phyloP scores from a whole-genome alignment of 441 rosid species.

The Populus hybrid region DNA sequence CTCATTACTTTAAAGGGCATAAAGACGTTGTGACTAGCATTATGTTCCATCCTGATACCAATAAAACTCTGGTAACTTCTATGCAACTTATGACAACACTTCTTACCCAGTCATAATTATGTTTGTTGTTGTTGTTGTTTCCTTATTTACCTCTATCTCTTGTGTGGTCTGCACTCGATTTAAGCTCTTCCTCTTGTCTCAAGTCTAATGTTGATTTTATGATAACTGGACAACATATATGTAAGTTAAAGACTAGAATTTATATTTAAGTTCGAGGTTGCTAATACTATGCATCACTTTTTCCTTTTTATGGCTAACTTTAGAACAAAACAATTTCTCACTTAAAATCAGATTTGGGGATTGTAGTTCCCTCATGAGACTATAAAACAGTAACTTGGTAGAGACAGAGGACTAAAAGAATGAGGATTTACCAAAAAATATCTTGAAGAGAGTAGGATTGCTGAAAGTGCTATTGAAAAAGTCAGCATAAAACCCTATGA shows the following conservation, averaged over 20 bases:
- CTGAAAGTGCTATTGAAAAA: slow-evolving; percentile 2
- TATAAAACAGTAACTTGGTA: neutral
- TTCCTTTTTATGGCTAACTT: neutral
- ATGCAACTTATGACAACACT: neutral
- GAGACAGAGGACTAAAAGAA: neutral
- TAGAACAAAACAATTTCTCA: neutral
- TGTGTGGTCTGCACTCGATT: neutral
- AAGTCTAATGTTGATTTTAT: neutral
- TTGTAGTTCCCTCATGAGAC: neutral
- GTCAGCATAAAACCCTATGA: neutral
- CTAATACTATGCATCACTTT: neutral
- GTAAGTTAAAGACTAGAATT: neutral
- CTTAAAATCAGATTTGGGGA: neutral
- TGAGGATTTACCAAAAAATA: neutral
- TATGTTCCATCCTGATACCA: slow-evolving; percentile 73
- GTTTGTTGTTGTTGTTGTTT: neutral
- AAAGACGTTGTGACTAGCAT: slow-evolving; percentile 73
- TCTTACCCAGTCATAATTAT: neutral
- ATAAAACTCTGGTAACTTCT: slow-evolving; percentile 62
- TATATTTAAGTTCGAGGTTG: neutral
- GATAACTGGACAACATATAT: neutral
- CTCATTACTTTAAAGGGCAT: slow-evolving; percentile 94
- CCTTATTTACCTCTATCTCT: neutral
- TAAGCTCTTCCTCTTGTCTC: neutral
- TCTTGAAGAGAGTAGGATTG: neutral